Percentiles rank a stretch among this genome's conserved stretches.
Evolutionary conservation across 371 early-diverging fungal genomes (phyloP).

Genomic region (Dinochytrium kinnereticum): DNA sequence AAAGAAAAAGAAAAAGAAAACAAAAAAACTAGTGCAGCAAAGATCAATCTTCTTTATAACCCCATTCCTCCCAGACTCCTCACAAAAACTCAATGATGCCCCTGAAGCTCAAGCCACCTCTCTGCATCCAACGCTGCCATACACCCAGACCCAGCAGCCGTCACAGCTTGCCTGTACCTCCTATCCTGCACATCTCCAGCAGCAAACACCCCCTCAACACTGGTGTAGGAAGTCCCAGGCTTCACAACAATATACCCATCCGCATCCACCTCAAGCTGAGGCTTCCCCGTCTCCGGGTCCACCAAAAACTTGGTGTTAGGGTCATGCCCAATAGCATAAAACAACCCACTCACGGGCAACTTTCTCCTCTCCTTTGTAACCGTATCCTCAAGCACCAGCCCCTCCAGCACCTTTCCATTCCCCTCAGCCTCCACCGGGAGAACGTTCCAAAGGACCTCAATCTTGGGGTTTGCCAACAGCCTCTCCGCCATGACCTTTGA

Average conservation of each 20-base stretch:
- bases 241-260: constrained; percentile 59
- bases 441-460: constrained; percentile 62
- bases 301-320: constrained; percentile 54
- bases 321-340: constrained; percentile 74
- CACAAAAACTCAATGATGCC: constrained; percentile 15
- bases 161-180: constrained; percentile 68
- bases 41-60: no score
- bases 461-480: constrained; percentile 55
- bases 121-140: constrained; percentile 96
- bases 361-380: constrained; percentile 38
- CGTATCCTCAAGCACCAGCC: constrained; percentile 47
- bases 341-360: constrained; percentile 64
- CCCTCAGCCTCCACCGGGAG: constrained; percentile 61
- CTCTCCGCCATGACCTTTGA: constrained; percentile 65
- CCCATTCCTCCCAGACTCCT: no score
- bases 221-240: constrained; percentile 55
- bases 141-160: constrained; percentile 78
- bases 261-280: constrained; percentile 52
- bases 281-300: constrained; percentile 14
- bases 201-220: constrained; percentile 68
- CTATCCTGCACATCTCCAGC: constrained; percentile 74
- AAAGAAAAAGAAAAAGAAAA: no score
- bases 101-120: constrained; percentile 47
- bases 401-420: constrained; percentile 43
- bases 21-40: no score